Conservation (phyloP, 805 yeast species). For the Candida qinlingensis region DNA sequence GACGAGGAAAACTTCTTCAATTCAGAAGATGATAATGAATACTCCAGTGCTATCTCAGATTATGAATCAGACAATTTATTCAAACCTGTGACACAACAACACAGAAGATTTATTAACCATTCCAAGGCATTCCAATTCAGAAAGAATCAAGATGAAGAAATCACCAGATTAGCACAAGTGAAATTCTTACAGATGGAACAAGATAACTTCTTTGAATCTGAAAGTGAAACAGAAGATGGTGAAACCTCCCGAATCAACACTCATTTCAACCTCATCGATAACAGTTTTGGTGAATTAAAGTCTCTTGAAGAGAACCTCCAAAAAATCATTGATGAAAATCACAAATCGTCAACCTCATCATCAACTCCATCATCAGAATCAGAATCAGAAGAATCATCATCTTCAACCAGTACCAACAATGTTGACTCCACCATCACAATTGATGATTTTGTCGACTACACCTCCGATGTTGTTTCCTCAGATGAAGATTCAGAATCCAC, state of each 20-base stretch:
- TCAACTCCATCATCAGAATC: conserved; percentile 3
- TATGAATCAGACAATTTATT: conserved; percentile 17
- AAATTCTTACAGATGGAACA: conserved; percentile 10
- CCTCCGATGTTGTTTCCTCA: conserved; percentile 13
- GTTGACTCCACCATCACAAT: not conserved
- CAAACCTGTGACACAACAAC: not conserved
- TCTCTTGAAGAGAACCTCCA: conserved; percentile 25
- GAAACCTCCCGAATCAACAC: conserved; percentile 10
- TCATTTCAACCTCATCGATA: conserved; percentile 3
- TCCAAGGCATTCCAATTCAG: conserved; percentile 7
- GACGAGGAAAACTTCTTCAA: conserved; percentile 24
- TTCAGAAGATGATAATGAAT: conserved; percentile 24
- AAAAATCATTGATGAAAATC: conserved; percentile 23
- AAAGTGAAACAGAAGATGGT: conserved; percentile 14
- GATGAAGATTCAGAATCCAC: conserved; percentile 11
- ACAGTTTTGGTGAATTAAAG: conserved; percentile 15
- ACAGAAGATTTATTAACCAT: conserved; percentile 9
- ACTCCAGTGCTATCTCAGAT: conserved; percentile 23
- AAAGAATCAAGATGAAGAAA: conserved; percentile 4
- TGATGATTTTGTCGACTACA: conserved; percentile 19
- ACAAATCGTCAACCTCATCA: conserved; percentile 5
- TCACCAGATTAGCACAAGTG: conserved; percentile 7
- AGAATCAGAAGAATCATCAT: conserved; percentile 5
- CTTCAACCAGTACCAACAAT: not conserved
- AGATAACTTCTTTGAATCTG: conserved; percentile 15